Evolutionary conservation across 2,329 filamentous ascomycete genomes (phyloP).

Genomic region (Davidsoniella australis): DNA sequence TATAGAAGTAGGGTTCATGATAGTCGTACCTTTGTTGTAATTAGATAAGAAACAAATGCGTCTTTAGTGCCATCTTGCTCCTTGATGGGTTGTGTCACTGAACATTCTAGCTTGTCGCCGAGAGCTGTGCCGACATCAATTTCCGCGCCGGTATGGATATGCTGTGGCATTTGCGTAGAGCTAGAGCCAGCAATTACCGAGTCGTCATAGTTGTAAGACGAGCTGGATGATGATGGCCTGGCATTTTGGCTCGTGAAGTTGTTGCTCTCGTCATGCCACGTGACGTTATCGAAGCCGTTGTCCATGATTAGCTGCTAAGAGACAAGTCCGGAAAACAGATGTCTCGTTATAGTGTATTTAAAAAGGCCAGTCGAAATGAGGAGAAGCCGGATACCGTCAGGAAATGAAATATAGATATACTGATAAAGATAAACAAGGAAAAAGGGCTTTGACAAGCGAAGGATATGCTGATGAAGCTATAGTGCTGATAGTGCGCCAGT

Average conservation of each 20-base stretch:
- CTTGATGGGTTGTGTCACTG: constrained; percentile 69
- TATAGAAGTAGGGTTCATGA: not conserved
- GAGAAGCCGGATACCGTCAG: not conserved
- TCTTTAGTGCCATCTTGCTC: constrained; percentile 96
- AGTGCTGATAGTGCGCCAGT: too few species aligned
- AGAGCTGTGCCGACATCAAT: constrained; percentile 8
- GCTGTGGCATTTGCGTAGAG: constrained; percentile 1
- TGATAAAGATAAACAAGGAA: too few species aligned
- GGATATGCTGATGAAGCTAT: too few species aligned
- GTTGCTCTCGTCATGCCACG: constrained; percentile 52
- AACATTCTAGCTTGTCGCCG: constrained; percentile 56
- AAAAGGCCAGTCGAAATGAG: not conserved
- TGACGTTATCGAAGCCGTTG: constrained; percentile 67
- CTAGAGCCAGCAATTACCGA: constrained; percentile 3
- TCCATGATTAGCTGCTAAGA: constrained; percentile 24
- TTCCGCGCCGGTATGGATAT: constrained; percentile 2
- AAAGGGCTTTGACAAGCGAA: too few species aligned
- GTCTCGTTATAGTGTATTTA: not conserved
- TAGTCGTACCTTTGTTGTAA: constrained; percentile 61
- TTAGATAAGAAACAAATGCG: constrained; percentile 86
- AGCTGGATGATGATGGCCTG: constrained; percentile 3
- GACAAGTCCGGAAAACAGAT: not conserved
- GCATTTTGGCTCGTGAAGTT: constrained; percentile 16
- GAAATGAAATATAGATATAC: too few species aligned
- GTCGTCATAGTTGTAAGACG: constrained; percentile 9